These are phyloP conservation scores for Chrysophaeum taylorii DNA, from an alignment of 352 stramenopile genomes.

Conservation along the genomic window DNA sequence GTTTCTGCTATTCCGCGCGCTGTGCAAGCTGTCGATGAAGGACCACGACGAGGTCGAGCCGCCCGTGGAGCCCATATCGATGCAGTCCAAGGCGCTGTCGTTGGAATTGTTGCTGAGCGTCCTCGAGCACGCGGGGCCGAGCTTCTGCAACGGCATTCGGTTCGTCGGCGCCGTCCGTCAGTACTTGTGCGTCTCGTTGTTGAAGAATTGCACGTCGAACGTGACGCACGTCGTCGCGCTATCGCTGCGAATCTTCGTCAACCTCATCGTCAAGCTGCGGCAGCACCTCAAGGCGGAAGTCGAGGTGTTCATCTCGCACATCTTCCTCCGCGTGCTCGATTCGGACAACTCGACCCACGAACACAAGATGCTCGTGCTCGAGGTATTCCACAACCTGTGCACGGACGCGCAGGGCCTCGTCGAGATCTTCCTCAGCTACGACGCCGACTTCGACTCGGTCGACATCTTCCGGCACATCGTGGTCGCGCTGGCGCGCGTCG, in stretches of 20 bases:
- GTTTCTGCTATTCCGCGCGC: slow-evolving; percentile 91
- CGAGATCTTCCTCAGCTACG: slow-evolving; percentile 99
- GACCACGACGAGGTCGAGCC: slow-evolving; percentile 49
- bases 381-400: slow-evolving; percentile 85
- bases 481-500: slow-evolving; percentile 82
- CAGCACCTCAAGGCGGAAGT: slow-evolving; percentile 91
- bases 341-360: slow-evolving; percentile 91
- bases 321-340: slow-evolving; percentile 93
- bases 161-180: slow-evolving; percentile 93
- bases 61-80: slow-evolving; percentile 73
- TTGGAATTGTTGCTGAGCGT: slow-evolving; percentile 91
- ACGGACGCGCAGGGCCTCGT: slow-evolving; percentile 81
- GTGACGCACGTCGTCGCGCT: slow-evolving; percentile 88
- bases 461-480: slow-evolving; percentile 97
- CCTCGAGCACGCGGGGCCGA: slow-evolving; percentile 86
- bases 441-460: slow-evolving; percentile 92
- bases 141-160: slow-evolving; percentile 81
- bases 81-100: slow-evolving; percentile 90
- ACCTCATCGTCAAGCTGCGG: slow-evolving; percentile 68
- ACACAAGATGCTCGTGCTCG: slow-evolving; percentile 92
- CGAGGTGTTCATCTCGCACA: slow-evolving; percentile 95
- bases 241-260: slow-evolving; percentile 92
- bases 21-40: slow-evolving; percentile 89
- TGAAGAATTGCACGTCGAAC: slow-evolving; percentile 97
- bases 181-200: slow-evolving; percentile 89